Base-by-base conservation (phyloP, 2,329 filamentous ascomycete genomes). In the Diaporthe aspalathi region DNA sequence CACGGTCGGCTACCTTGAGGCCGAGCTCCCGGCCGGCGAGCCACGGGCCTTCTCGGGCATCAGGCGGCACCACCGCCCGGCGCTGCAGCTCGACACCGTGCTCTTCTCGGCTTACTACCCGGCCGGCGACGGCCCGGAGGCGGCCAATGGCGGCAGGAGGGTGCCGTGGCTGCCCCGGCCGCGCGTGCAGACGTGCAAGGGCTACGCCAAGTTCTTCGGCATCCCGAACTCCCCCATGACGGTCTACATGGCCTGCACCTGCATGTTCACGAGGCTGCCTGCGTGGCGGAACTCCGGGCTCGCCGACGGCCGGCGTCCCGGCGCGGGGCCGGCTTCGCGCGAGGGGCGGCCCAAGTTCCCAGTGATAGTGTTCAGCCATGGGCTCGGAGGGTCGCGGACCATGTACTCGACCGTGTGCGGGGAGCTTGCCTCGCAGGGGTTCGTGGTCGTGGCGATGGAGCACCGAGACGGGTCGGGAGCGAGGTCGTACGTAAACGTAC, bases 41-140 rank as follows among this genome's bases (percentile, higher is more conserved):
- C 82, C 83, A 16, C 79, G 81, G 27, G 77, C 78, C 14, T 80
- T 85, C 68, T 85, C 81, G 17, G 76, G 78, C 72, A 81, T 84
- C 71, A 82, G 81, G 72, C 78, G 83, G 53, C 77, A 83, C 60
- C 77, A 79, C 47, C 79, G 78, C 62, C 80, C 81, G 29, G 80
- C 84, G 2, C 76, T 85, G 72, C 81, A 82, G 43, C 77, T 85
- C 62, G 83, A 85, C 69, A 92, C 90, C 0, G 88, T 92, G 11
- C 82, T 92, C 5, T 87, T 92, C 79, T 87, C 87, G 0, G 79
- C 92, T n/a, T 92, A 89, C 78, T 92, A 92, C 77, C 90, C 90
- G 2, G 85, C 87, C 54, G 84, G 86, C 8, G 62, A 22, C 2
- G 68, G 57, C 3, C 69, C 65, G 11, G 54, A n/a, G n/a, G n/a